These are phyloP conservation scores for Phytophthora vignae DNA, from an alignment of 352 stramenopile species.

Conservation along the genomic window DNA sequence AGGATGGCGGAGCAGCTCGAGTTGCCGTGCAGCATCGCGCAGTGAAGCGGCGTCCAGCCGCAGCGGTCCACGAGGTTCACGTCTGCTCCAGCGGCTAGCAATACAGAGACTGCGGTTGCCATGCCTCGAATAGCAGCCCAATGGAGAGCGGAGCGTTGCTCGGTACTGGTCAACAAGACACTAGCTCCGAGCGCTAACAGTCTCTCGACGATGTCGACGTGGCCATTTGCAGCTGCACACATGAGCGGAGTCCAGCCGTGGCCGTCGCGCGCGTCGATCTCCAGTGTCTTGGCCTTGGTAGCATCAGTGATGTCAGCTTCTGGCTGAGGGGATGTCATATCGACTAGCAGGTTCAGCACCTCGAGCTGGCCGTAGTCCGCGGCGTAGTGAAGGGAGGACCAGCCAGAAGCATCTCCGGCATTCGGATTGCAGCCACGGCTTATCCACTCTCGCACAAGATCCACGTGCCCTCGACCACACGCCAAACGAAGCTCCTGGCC, in stretches of 20 bases:
- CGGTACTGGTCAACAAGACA: constrained; percentile 39
- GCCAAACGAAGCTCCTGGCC: constrained; percentile 68
- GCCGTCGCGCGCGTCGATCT: constrained; percentile 56
- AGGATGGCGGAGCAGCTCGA: constrained; percentile 42
- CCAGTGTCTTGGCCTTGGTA: constrained; percentile 21
- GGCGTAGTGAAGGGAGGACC: constrained; percentile 71
- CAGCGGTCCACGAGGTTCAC: constrained; percentile 47
- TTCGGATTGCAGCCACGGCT: constrained; percentile 70
- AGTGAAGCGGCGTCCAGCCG: constrained; percentile 73
- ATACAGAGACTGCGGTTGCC: constrained; percentile 26
- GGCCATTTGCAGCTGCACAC: constrained; percentile 64
- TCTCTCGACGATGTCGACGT: constrained; percentile 49
- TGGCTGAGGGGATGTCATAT: constrained; percentile 18
- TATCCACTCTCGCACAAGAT: constrained; percentile 55
- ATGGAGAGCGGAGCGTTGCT: constrained; percentile 70
- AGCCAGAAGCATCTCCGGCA: constrained; percentile 67
- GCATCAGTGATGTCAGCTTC: background rate
- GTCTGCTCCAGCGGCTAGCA: constrained; percentile 48
- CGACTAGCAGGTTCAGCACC: constrained; percentile 51
- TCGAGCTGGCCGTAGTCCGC: constrained; percentile 64
- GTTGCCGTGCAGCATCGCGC: constrained; percentile 61
- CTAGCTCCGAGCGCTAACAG: constrained; percentile 53
- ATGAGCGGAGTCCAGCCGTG: constrained; percentile 66
- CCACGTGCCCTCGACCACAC: constrained; percentile 61
- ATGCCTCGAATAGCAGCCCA: constrained; percentile 71